Evolutionary conservation across 805 yeast species (phyloP).

Genomic region (Priceomyces castillae): DNA sequence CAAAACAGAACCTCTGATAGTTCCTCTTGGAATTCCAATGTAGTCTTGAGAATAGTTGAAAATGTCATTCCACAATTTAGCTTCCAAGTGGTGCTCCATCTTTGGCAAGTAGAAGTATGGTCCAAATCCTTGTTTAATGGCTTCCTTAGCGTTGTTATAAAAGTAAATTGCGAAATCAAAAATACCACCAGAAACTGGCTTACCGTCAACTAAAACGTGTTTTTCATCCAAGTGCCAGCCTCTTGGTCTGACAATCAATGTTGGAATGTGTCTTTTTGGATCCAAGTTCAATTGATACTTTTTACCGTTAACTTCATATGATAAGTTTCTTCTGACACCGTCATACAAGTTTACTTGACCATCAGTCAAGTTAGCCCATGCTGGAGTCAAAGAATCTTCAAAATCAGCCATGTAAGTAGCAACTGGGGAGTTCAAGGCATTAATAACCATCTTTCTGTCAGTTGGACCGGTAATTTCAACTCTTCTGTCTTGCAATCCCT

Average conservation of each 20-base stretch:
- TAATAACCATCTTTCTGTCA: slow-evolving; percentile 78
- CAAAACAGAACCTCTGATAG: slow-evolving; percentile 76
- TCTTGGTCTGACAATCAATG: slow-evolving; percentile 80
- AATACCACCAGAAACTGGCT: slow-evolving; percentile 73
- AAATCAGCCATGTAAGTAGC: slow-evolving; percentile 86
- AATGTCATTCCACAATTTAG: slow-evolving; percentile 79
- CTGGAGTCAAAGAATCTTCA: slow-evolving; percentile 82
- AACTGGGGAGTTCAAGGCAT: slow-evolving; percentile 74
- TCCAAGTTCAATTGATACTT: slow-evolving; percentile 42
- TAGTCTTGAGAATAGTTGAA: slow-evolving; percentile 75
- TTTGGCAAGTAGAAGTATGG: slow-evolving; percentile 83
- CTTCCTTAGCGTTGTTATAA: slow-evolving; percentile 66
- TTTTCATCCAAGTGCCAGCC: slow-evolving; percentile 84
- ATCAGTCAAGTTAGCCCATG: slow-evolving; percentile 75
- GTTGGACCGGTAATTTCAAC: slow-evolving; percentile 87
- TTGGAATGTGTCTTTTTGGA: slow-evolving; percentile 62
- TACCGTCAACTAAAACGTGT: slow-evolving; percentile 69
- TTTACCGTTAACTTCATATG: slow-evolving; percentile 41
- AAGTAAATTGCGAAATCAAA: slow-evolving; percentile 79
- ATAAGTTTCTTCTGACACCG: slow-evolving; percentile 65
- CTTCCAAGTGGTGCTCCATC: slow-evolving; percentile 84
- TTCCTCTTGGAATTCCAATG: slow-evolving; percentile 66
- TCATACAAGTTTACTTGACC: slow-evolving; percentile 81
- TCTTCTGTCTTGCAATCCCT: slow-evolving; percentile 71
- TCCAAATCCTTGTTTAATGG: slow-evolving; percentile 64